These are phyloP conservation scores for Brassica incana DNA, from an alignment of 345 rosid genomes.

Conservation along the genomic window DNA sequence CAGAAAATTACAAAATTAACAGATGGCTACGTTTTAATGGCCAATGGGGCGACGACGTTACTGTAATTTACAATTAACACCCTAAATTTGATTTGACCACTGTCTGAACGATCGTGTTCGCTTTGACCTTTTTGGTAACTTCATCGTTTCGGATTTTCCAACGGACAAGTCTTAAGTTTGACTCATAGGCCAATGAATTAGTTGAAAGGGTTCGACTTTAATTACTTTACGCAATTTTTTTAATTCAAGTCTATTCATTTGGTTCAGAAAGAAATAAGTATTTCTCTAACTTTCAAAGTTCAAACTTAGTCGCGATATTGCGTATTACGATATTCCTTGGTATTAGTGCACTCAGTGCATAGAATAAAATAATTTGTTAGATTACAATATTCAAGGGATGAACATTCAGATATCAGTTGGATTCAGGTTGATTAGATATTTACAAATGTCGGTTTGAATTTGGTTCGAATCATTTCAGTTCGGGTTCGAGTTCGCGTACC, in stretches of 20 bases:
- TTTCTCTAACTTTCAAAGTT: background rate
- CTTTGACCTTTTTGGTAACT: constrained; percentile 33
- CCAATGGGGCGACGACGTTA: constrained; percentile 12
- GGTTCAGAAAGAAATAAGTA: constrained; percentile 15
- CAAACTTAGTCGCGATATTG: background rate
- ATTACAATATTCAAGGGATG: too few species aligned
- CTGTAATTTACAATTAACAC: background rate
- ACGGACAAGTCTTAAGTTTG: constrained; percentile 24
- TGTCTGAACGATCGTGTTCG: constrained; percentile 5
- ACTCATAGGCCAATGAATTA: constrained; percentile 17
- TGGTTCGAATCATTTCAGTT: too few species aligned
- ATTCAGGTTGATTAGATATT: too few species aligned
- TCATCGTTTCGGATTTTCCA: constrained; percentile 6
- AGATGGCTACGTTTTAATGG: constrained; percentile 1
- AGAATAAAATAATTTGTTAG: too few species aligned
- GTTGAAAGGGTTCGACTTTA: constrained; percentile 19
- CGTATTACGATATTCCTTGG: background rate
- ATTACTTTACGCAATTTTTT: background rate
- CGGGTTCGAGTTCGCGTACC: too few species aligned
- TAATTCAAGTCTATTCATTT: background rate
- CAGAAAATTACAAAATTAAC: constrained; percentile 39
- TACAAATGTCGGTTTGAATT: too few species aligned
- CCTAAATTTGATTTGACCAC: background rate
- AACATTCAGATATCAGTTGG: too few species aligned
- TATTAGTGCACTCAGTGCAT: too few species aligned